A percentile compares a stretch with the other conserved stretches of the same genome.
Evolutionary conservation across 805 yeast genomes (phyloP).

Genomic region (Kuraishia cidri): DNA sequence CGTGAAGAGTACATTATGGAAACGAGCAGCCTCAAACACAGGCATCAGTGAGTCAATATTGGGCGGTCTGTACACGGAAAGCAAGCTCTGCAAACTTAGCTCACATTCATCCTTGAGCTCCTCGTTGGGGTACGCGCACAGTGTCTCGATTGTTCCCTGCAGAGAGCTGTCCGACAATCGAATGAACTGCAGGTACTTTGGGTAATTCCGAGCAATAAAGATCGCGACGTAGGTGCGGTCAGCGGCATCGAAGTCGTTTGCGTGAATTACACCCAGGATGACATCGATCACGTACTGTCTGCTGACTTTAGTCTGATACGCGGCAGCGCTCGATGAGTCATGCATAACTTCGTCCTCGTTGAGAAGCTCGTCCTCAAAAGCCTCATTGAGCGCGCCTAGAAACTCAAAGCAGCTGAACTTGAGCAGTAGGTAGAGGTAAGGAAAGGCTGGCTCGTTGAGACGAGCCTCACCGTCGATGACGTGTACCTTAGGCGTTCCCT

Average conservation of each 20-base stretch:
- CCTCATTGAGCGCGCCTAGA: conserved; percentile 66
- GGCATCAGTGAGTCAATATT: conserved; percentile 38
- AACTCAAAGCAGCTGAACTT: conserved; percentile 46
- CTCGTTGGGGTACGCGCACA: conserved; percentile 33
- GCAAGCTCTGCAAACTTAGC: conserved; percentile 62
- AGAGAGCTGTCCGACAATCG: conserved; percentile 56
- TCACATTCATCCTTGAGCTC: conserved; percentile 52
- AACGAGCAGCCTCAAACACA: conserved; percentile 44
- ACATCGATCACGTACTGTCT: conserved; percentile 77
- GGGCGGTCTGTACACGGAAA: conserved; percentile 58
- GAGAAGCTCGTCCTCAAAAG: conserved; percentile 70
- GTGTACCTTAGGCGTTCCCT: conserved; percentile 22
- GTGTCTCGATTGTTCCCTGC: conserved; percentile 32
- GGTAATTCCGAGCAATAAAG: conserved; percentile 71
- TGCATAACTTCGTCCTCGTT: conserved; percentile 40
- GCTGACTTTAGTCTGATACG: conserved; percentile 27
- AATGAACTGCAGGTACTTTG: conserved; percentile 81
- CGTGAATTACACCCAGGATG: conserved; percentile 47
- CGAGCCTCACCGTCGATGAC: too few relatives aligned
- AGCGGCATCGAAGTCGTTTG: conserved; percentile 20
- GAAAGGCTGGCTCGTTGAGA: conserved; percentile 48
- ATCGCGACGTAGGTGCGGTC: conserved; percentile 39
- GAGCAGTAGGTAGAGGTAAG: conserved; percentile 57
- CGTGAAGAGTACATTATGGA: conserved; percentile 47
- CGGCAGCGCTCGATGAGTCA: not conserved